Conservation (phyloP, 192 early-diverging fungal genomes). For the Coemansia sp. region DNA sequence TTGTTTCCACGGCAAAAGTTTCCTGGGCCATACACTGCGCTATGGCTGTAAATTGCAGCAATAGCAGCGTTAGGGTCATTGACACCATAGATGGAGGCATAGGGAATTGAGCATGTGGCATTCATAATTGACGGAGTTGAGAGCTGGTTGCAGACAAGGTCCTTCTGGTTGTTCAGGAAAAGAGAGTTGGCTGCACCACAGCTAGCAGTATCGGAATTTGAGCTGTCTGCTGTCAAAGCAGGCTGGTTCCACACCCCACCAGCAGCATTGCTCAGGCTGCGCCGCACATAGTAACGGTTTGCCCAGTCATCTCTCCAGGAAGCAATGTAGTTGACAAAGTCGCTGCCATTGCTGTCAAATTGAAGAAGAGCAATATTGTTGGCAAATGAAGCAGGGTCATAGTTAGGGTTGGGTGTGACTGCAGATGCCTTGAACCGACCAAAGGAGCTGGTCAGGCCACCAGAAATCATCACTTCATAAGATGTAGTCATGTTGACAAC, state of each 20-base stretch:
- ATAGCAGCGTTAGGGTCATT: slow-evolving; percentile 18
- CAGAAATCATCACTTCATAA: slow-evolving; percentile 30
- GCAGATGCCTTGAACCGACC: slow-evolving; percentile 24
- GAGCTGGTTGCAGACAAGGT: slow-evolving; percentile 39
- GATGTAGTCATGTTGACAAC: slow-evolving; percentile 16
- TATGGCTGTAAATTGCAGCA: slow-evolving; percentile 44
- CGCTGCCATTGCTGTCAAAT: slow-evolving; percentile 20
- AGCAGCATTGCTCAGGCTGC: slow-evolving; percentile 10
- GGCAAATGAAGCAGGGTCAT: slow-evolving; percentile 41
- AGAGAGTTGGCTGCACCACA: slow-evolving; percentile 20
- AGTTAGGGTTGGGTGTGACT: slow-evolving; percentile 25
- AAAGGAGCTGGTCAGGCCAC: slow-evolving; percentile 13
- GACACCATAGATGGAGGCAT: slow-evolving; percentile 35
- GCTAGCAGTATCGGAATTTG: not conserved
- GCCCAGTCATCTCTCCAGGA: slow-evolving; percentile 42
- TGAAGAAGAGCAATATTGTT: slow-evolving; percentile 44
- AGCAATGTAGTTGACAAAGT: slow-evolving; percentile 44
- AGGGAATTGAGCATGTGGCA: slow-evolving; percentile 22
- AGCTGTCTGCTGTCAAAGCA: slow-evolving; percentile 1
- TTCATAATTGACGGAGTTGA: slow-evolving; percentile 18
- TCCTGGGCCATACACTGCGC: slow-evolving; percentile 9
- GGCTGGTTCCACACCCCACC: slow-evolving; percentile 21
- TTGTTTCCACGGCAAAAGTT: slow-evolving; percentile 10
- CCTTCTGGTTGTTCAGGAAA: slow-evolving; percentile 24
- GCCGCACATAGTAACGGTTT: slow-evolving; percentile 29